Evolutionary conservation across 495 filamentous ascomycete species (phyloP), one percentile per base, ranked within the genome.

Genomic region (Lophiostoma macrostomum): DNA sequence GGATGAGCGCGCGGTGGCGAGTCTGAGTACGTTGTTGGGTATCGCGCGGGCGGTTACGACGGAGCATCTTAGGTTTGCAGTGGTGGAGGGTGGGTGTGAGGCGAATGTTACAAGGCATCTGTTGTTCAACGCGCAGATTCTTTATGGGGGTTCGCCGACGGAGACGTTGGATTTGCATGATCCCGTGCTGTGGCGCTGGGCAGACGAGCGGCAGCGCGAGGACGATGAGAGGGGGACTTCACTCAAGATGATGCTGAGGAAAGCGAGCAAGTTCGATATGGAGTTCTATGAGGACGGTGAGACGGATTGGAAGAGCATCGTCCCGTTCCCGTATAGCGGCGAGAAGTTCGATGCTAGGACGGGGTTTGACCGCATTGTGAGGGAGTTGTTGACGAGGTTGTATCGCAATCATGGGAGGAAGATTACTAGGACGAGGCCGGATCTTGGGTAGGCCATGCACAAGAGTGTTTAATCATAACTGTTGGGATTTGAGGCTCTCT

Each of bases 61-160:
- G 4, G 53, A 58, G 0, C 29, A 22, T 7, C 2, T 63, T 5
- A 35, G 43, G 14, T 41, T 38, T 45, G 60, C 60, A 5, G 50
- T 54, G 13, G n/a, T 49, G 8, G 20, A 54, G 7, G 38, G 44
- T 29, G 54, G 54, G 18, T 58, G 53, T 39, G 43, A 63, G n/a
- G 5, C 44, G 13, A 19, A 40, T 12, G 41, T 58, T 22, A 19
- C 58, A 0, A 48, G 54, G 0, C 60, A 63, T 35, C 43, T 63
- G 0, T 39, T 63, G 5, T 63, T 45, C 50, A 63, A 63, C 24
- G 48, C 60, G 1, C 60, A 63, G 44, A 58, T 63, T 31, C 28
- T 63, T 32, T 30, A 53, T 19, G 14, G 4, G 2, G 20, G 24
- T 6, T 27, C 43, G 1, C 16, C 25, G 4, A 27, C 28, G 23